A percentile compares a stretch with the other conserved stretches of the same genome.
Conservation (phyloP, 179 eudicot species). For the Amaranthus tricolor region DNA sequence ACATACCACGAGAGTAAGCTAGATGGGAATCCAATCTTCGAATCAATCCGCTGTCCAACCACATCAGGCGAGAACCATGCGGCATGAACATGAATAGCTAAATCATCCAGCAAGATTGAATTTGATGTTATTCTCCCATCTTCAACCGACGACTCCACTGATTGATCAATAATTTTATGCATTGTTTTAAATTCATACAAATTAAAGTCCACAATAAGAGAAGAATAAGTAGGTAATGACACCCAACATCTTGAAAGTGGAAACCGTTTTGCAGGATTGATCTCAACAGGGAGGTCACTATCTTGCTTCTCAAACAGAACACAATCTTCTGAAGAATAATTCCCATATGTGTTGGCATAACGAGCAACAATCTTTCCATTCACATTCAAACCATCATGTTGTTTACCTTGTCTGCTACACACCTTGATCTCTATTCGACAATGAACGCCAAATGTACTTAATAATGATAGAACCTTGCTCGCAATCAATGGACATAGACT, state of each 20-base stretch:
- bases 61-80: constrained; percentile 11
- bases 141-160: background rate
- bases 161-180: background rate
- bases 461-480: background rate
- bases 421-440: background rate
- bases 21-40: background rate
- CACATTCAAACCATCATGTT: background rate
- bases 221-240: constrained; percentile 6
- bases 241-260: constrained; percentile 17
- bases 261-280: background rate
- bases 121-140: background rate
- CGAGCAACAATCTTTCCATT: constrained; percentile 10
- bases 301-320: background rate
- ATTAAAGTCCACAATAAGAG: constrained; percentile 3
- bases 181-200: constrained; percentile 3
- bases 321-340: background rate
- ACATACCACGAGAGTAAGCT: constrained; percentile 13
- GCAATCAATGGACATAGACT: background rate
- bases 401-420: background rate
- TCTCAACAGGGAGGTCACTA: background rate
- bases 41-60: background rate
- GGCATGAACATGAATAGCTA: background rate
- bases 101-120: background rate
- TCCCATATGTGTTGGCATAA: constrained; percentile 10
- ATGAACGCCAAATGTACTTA: constrained; percentile 5